These are phyloP conservation scores for Gentiana dahurica DNA, from an alignment of 257 asterid species.

Conservation along the genomic window DNA sequence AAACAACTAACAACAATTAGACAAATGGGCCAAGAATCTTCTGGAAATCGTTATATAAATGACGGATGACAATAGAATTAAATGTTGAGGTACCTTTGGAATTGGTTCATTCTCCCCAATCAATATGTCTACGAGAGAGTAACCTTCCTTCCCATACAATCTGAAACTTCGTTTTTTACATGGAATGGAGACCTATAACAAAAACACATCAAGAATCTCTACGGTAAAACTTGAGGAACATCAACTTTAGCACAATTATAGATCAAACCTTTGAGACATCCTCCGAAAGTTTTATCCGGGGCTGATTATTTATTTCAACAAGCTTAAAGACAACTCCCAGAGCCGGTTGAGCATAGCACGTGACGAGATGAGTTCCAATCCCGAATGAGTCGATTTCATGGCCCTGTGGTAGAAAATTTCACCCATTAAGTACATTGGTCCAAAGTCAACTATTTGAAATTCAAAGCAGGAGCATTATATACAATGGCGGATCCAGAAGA, in stretches of 20 bases:
- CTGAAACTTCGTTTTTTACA: constrained; percentile 92
- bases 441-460: not conserved
- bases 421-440: not conserved
- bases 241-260: constrained; percentile 5
- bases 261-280: constrained; percentile 83
- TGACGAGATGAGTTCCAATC: constrained; percentile 92
- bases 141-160: constrained; percentile 85
- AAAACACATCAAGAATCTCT: constrained; percentile 13
- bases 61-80: not conserved
- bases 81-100: constrained; percentile 54
- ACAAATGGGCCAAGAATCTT: not conserved
- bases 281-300: constrained; percentile 95
- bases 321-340: constrained; percentile 92
- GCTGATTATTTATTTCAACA: constrained; percentile 91
- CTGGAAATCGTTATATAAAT: constrained; percentile 2
- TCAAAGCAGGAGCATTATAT: too few species aligned
- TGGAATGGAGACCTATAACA: constrained; percentile 82
- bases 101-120: constrained; percentile 84
- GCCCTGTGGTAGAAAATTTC: constrained; percentile 45
- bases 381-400: constrained; percentile 94
- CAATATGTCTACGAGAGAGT: constrained; percentile 92
- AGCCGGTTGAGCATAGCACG: constrained; percentile 98
- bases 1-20: not conserved
- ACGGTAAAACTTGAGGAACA: not conserved
- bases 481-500: too few species aligned